Percentiles rank a stretch among this genome's conserved stretches.
Evolutionary conservation across 257 asterid species (phyloP).

Genomic region (Dorcoceras hygrometricum): DNA sequence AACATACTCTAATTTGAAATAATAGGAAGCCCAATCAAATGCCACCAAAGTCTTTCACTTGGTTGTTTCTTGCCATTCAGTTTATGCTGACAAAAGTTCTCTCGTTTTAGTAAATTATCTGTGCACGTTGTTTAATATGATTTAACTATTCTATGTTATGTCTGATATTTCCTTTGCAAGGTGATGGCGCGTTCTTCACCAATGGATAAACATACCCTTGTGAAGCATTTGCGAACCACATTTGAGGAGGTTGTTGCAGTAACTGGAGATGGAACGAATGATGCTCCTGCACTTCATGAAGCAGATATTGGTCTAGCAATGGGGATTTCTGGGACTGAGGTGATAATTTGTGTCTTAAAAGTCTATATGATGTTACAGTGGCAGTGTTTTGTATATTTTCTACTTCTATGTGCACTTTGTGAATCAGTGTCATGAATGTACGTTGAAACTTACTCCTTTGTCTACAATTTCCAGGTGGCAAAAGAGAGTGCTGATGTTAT

Average conservation of each 20-base stretch:
- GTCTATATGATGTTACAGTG: constrained; percentile 7
- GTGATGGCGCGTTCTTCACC: constrained; percentile 98
- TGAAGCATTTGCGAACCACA: constrained; percentile 68
- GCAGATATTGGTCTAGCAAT: constrained; percentile 97
- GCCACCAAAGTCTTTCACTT: not conserved
- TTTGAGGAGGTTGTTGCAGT: constrained; percentile 89
- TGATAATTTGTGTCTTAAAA: constrained; percentile 24
- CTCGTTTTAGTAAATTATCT: not conserved
- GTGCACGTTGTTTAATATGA: not conserved
- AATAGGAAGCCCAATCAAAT: not conserved
- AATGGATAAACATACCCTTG: constrained; percentile 83
- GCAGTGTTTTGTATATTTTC: not conserved
- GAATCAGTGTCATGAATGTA: not conserved
- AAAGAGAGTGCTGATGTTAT: constrained; percentile 98
- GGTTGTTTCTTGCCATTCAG: not conserved
- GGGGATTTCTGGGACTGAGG: constrained; percentile 98
- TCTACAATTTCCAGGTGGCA: constrained; percentile 63
- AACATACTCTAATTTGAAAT: not conserved
- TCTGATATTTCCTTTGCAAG: constrained; percentile 29
- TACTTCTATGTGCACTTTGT: not conserved
- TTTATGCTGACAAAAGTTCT: not conserved
- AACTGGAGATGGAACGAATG: constrained; percentile 96
- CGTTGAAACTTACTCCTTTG: constrained; percentile 13
- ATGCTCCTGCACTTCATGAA: constrained; percentile 97
- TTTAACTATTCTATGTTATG: not conserved